Conservation (phyloP, 2,329 filamentous ascomycete species). For the Diplocarpon rosae region DNA sequence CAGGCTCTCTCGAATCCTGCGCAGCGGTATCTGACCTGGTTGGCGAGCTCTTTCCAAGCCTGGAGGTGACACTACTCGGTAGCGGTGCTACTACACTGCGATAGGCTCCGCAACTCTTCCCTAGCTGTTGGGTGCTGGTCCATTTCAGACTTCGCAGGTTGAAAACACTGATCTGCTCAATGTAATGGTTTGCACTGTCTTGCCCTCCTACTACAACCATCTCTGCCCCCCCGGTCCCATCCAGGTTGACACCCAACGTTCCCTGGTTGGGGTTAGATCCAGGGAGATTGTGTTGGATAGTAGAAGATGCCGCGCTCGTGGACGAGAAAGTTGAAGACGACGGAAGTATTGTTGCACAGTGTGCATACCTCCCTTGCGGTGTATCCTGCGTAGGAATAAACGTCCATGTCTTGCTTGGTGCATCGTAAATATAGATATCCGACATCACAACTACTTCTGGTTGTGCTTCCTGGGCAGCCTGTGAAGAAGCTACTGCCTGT, state of each 20-base stretch:
- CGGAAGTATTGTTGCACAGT: constrained; percentile 86
- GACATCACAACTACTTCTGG: constrained; percentile 95
- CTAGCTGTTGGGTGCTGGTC: constrained; percentile 79
- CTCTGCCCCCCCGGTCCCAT: constrained; percentile 85
- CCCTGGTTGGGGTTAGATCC: constrained; percentile 79
- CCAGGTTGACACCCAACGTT: constrained; percentile 75
- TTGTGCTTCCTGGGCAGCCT: constrained; percentile 46
- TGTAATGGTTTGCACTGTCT: constrained; percentile 96
- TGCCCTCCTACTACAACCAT: constrained; percentile 97
- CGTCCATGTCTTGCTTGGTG: constrained; percentile 72
- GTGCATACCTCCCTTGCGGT: constrained; percentile 89
- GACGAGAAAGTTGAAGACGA: constrained; percentile 84
- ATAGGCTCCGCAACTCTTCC: constrained; percentile 91
- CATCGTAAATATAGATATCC: constrained; percentile 92
- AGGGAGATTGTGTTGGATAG: constrained; percentile 80
- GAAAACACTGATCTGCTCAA: constrained; percentile 97
- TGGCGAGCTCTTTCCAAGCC: constrained; percentile 49
- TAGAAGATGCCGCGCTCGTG: constrained; percentile 69
- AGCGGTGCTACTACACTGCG: constrained; percentile 88
- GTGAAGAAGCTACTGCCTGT: constrained; percentile 32
- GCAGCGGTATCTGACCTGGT: constrained; percentile 33
- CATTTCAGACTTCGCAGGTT: constrained; percentile 91
- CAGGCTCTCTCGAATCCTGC: constrained; percentile 44
- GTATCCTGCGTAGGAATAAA: constrained; percentile 69
- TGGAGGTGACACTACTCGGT: constrained; percentile 50